Conservation (phyloP, 257 asterid genomes). For the Lavandula angustifolia region DNA sequence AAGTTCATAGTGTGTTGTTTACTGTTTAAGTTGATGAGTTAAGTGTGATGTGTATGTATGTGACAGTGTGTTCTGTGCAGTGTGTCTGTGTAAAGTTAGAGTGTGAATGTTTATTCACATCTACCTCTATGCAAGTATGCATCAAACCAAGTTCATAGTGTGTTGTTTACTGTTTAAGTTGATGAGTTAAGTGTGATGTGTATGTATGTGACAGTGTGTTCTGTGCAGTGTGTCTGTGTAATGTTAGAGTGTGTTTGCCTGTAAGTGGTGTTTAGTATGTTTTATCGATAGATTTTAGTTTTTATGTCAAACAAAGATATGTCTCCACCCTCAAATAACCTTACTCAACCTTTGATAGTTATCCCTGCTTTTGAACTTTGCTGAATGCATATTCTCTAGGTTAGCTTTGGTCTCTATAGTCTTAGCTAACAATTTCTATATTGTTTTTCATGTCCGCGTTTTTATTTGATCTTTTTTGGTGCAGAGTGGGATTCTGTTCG, state of each 20-base stretch:
- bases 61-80: background rate
- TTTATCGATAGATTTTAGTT: background rate
- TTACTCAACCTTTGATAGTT: background rate
- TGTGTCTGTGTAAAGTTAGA: background rate
- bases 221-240: background rate
- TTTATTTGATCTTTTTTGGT: conserved; percentile 20
- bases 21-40: background rate
- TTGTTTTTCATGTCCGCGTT: conserved; percentile 4
- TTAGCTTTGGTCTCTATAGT: background rate
- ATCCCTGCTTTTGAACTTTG: background rate
- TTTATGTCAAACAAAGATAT: background rate
- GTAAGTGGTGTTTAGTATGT: background rate
- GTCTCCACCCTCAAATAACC: background rate
- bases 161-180: background rate
- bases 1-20: background rate
- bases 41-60: background rate
- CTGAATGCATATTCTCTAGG: conserved; percentile 1
- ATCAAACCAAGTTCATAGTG: no score
- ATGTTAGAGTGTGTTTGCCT: background rate
- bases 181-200: background rate
- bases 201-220: no score
- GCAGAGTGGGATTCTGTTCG: conserved; percentile 90
- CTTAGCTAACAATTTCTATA: background rate
- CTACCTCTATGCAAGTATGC: background rate
- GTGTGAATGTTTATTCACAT: conserved; percentile 9